Percentiles rank a stretch among this genome's conserved stretches.
These are phyloP conservation scores for Amylocarpus encephaloides DNA, from an alignment of 2,329 filamentous ascomycete species.

Conservation along the genomic window DNA sequence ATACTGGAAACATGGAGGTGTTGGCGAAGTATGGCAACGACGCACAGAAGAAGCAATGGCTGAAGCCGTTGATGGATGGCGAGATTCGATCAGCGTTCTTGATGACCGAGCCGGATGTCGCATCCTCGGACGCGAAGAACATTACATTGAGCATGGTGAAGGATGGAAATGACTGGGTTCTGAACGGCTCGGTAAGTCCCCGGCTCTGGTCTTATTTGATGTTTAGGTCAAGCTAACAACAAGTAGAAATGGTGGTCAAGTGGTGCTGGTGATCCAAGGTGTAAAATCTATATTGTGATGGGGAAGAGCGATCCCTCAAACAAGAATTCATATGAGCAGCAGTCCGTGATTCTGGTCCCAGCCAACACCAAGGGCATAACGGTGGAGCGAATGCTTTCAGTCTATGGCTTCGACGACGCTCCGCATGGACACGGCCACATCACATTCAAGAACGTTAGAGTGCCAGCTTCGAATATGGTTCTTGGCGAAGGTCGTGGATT, in stretches of 20 bases:
- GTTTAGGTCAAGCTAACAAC: slow-evolving; percentile 14
- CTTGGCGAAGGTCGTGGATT: slow-evolving; percentile 92
- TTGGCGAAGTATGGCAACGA: slow-evolving; percentile 85
- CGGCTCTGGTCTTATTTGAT: too few species aligned
- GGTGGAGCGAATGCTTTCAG: slow-evolving; percentile 87
- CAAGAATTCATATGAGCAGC: slow-evolving; percentile 75
- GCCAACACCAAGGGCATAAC: slow-evolving; percentile 75
- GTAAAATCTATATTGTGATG: slow-evolving; percentile 93
- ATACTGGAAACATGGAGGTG: slow-evolving; percentile 95
- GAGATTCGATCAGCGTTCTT: slow-evolving; percentile 84
- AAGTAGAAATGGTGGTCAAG: slow-evolving; percentile 97
- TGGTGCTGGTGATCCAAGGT: slow-evolving; percentile 86
- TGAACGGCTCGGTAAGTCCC: slow-evolving; percentile 72
- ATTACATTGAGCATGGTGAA: slow-evolving; percentile 76
- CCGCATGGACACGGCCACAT: slow-evolving; percentile 96
- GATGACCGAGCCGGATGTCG: slow-evolving; percentile 89
- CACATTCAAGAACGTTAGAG: slow-evolving; percentile 80
- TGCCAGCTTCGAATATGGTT: slow-evolving; percentile 77
- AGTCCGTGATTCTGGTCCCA: slow-evolving; percentile 88
- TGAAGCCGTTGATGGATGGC: slow-evolving; percentile 73
- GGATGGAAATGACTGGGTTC: slow-evolving; percentile 81
- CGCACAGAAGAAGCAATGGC: slow-evolving; percentile 77
- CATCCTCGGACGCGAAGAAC: slow-evolving; percentile 87
- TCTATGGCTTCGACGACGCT: slow-evolving; percentile 97
- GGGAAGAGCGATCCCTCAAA: slow-evolving; percentile 79